Conservation (phyloP, 1,139 yeast species). For the Wickerhamomyces sp. region DNA sequence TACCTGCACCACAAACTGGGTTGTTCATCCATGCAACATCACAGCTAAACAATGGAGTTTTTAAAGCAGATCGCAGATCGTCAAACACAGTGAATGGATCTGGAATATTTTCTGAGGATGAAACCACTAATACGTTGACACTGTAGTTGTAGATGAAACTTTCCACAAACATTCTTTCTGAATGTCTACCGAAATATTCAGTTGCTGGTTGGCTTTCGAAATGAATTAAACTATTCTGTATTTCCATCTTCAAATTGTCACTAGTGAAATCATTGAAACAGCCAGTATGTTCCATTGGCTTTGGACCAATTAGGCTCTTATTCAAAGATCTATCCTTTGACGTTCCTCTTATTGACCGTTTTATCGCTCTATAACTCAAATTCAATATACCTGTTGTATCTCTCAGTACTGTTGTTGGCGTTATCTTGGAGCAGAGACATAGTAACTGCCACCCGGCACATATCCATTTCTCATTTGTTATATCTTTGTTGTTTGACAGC, state of each 20-base stretch:
- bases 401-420: constrained; percentile 27
- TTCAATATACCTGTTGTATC: constrained; percentile 28
- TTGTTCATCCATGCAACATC: constrained; percentile 33
- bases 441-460: constrained; percentile 34
- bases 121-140: constrained; percentile 26
- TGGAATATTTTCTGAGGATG: constrained; percentile 28
- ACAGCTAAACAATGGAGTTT: constrained; percentile 30
- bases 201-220: background rate
- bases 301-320: background rate
- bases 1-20: constrained; percentile 33
- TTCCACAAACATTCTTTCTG: constrained; percentile 32
- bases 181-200: constrained; percentile 5
- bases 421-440: constrained; percentile 32
- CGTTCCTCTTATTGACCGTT: background rate
- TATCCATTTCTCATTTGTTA: constrained; percentile 24
- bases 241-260: constrained; percentile 19
- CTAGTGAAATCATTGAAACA: background rate
- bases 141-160: constrained; percentile 37
- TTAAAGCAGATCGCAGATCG: constrained; percentile 27
- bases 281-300: background rate
- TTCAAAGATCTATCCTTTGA: background rate
- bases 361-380: background rate
- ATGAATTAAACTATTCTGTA: constrained; percentile 16
- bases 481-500: background rate
- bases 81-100: constrained; percentile 35